Evolutionary conservation across 2,329 filamentous ascomycete genomes (phyloP).

Genomic region (Phoma sp.): DNA sequence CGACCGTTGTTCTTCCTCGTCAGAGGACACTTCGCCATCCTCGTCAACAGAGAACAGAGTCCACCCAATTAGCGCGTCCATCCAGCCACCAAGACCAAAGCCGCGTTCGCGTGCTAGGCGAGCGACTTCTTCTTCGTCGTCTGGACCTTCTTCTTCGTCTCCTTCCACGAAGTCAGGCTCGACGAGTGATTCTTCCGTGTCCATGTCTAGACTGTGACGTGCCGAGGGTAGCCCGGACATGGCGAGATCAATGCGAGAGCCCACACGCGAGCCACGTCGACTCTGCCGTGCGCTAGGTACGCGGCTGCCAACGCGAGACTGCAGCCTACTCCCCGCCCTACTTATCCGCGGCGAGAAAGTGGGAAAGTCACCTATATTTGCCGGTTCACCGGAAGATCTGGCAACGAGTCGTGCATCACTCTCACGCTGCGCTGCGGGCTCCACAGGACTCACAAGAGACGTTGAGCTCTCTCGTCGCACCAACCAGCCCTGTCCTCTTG

Average conservation of each 20-base stretch:
- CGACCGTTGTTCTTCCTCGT: slow-evolving; percentile 26
- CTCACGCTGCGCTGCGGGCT: slow-evolving; percentile 44
- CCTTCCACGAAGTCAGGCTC: slow-evolving; percentile 61
- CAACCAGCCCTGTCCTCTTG: slow-evolving; percentile 70
- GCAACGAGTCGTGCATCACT: slow-evolving; percentile 28
- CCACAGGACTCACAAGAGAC: slow-evolving; percentile 54
- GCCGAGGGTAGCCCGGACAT: slow-evolving; percentile 41
- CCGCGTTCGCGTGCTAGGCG: slow-evolving; percentile 59
- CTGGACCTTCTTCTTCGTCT: slow-evolving; percentile 50
- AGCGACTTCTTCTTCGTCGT: slow-evolving; percentile 63
- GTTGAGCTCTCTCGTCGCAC: slow-evolving; percentile 64
- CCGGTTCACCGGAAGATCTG: slow-evolving; percentile 45
- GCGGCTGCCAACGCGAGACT: slow-evolving; percentile 48
- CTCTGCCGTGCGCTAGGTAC: slow-evolving; percentile 50
- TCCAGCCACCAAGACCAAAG: slow-evolving; percentile 63
- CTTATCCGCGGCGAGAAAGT: slow-evolving; percentile 40
- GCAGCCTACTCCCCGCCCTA: slow-evolving; percentile 45
- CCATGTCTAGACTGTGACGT: slow-evolving; percentile 43
- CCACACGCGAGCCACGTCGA: slow-evolving; percentile 41
- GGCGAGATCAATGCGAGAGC: slow-evolving; percentile 48
- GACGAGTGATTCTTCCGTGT: slow-evolving; percentile 32
- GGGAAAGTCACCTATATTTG: slow-evolving; percentile 31
- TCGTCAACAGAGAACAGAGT: slow-evolving; percentile 63
- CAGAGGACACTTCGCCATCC: slow-evolving; percentile 51
- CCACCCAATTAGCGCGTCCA: slow-evolving; percentile 66